Percentiles rank a stretch among this genome's conserved stretches.
Evolutionary conservation across 495 filamentous ascomycete species (phyloP).

Genomic region (Aspergillus avenaceus): DNA sequence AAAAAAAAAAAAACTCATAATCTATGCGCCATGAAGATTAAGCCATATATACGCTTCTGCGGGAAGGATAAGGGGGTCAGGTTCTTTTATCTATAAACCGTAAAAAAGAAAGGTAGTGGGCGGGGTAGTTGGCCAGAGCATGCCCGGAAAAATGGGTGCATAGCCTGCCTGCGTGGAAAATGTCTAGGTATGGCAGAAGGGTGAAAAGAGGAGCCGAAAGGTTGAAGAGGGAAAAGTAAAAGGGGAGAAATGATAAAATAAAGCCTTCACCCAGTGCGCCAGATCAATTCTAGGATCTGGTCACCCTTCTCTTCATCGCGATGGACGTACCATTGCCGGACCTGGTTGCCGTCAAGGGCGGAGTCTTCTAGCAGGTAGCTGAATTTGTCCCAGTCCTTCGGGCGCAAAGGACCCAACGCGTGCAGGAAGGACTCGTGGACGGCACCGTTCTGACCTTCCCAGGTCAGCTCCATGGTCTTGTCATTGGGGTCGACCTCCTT

Average conservation of each 20-base stretch:
- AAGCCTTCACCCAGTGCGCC: conserved; percentile 28
- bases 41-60: conserved; percentile 3
- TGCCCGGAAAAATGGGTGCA: too few relatives aligned
- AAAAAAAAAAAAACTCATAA: conserved; percentile 11
- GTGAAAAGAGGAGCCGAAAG: too few relatives aligned
- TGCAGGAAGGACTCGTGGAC: conserved; percentile 37
- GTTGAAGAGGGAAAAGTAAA: not conserved
- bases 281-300: conserved; percentile 37
- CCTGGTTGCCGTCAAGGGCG: conserved; percentile 23
- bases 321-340: conserved; percentile 40
- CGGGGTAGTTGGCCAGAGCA: not conserved
- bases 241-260: not conserved
- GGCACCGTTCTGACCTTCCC: conserved; percentile 39
- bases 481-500: conserved; percentile 26
- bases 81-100: conserved; percentile 4
- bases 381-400: conserved; percentile 34
- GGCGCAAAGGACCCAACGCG: conserved; percentile 38
- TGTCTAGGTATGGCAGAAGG: too few relatives aligned
- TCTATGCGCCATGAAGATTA: conserved; percentile 18
- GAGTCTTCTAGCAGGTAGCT: conserved; percentile 33
- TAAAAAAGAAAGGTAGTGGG: not conserved
- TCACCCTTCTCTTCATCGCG: conserved; percentile 33
- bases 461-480: conserved; percentile 43
- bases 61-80: too few relatives aligned
- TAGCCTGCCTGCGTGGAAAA: not conserved